Evolutionary conservation across 371 early-diverging fungal genomes (phyloP).

Genomic region (Mortierella sp.): DNA sequence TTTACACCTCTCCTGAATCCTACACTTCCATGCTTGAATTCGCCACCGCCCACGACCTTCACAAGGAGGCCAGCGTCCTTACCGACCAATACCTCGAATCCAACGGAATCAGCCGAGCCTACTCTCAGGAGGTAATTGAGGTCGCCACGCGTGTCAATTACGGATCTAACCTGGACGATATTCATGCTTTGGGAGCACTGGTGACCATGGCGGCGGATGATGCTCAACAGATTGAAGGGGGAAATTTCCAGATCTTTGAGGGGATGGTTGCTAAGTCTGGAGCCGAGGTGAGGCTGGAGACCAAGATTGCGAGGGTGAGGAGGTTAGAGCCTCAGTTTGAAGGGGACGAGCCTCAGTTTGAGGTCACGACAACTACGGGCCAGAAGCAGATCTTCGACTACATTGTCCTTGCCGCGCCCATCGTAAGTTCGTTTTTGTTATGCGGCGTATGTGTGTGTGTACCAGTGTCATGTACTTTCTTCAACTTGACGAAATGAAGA

Average conservation of each 20-base stretch:
- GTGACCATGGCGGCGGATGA: constrained; percentile 71
- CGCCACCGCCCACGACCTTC: constrained; percentile 51
- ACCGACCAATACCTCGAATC: constrained; percentile 62
- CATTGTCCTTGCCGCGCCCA: constrained; percentile 70
- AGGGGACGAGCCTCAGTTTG: constrained; percentile 48
- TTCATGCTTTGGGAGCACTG: constrained; percentile 75
- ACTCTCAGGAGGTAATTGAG: constrained; percentile 68
- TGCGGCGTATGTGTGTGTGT: no score
- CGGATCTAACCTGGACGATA: constrained; percentile 72
- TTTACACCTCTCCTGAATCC: constrained; percentile 41
- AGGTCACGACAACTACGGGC: constrained; percentile 61
- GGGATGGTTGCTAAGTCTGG: constrained; percentile 66
- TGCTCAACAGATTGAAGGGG: constrained; percentile 70
- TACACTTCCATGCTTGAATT: constrained; percentile 39
- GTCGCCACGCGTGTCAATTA: constrained; percentile 80
- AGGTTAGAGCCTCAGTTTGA: constrained; percentile 46
- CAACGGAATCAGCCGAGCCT: constrained; percentile 51
- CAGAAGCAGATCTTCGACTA: constrained; percentile 65
- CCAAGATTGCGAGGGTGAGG: constrained; percentile 63
- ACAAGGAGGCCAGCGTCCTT: constrained; percentile 48
- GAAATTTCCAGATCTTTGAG: constrained; percentile 80
- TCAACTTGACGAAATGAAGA: background rate
- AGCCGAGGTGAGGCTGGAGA: constrained; percentile 65
- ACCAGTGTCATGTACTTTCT: background rate
- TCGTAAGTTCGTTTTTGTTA: constrained; percentile 53